Evolutionary conservation across 2,329 filamentous ascomycete species (phyloP), one percentile per base, ranked within the genome.

Genomic region (Ophiostoma piceae): DNA sequence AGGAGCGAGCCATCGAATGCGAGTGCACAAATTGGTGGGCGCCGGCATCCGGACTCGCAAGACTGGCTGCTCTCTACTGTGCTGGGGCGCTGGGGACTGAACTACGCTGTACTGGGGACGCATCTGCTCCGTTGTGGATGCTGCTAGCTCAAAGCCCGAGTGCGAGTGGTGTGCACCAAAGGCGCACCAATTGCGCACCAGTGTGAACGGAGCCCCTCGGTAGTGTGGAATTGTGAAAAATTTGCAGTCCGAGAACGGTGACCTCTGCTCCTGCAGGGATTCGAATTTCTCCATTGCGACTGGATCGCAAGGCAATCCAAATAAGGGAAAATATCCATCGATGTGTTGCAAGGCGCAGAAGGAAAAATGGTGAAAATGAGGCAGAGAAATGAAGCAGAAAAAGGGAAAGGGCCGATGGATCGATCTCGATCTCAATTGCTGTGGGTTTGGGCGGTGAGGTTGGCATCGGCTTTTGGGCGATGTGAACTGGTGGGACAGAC

Each of bases 181-280:
- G 26, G 26, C 26, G 8, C n/a, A 29, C n/a, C 22, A 26, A 57
- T 8, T 57, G 51, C 22, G n/a, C n/a, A 11, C 51, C n/a, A 14
- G 51, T 60, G 54, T 60, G 54, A 32, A 62, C 51, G 22, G 43
- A 47, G 43, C 43, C 16, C 16, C 16, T 47, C 51, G 19, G 51
- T 12, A 32, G 14, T 62, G 57, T 62, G 57, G 14, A 62, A 62
- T 29, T 62, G 57, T 62, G 57, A 62, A 62, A 62, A 62, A 19
- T 62, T 62, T 62, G 57, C 57, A 62, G 57, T 62, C 57, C 57
- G 57, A 62, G 11, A 62, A 62, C 57, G 57, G 57, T 62, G 26
- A 19, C 57, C 57, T 62, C 57, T 62, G 22, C 11, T 16, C 26
- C 26, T 32, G 26, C 57, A 62, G 57, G 57, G 57, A 62, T 62